Evolutionary conservation across 169 alveolate genomes (phyloP).

Genomic region (Babesia sp.): DNA sequence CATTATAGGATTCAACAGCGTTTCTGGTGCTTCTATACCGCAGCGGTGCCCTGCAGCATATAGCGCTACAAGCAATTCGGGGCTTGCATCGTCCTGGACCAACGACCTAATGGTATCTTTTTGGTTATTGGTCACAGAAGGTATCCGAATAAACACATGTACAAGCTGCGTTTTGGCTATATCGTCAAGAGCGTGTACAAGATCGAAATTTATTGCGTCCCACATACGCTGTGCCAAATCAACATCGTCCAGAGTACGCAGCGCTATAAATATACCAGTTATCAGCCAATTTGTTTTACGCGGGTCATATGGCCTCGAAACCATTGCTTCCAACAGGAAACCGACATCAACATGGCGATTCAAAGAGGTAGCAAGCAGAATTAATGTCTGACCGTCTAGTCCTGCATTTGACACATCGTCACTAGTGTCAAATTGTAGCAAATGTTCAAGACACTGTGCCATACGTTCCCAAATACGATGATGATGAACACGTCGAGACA

Average conservation of each 20-base stretch:
- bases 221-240: constrained; percentile 36
- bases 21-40: not conserved
- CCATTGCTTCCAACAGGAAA: constrained; percentile 9
- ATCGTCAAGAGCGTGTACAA: constrained; percentile 8
- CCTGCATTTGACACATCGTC: constrained; percentile 1
- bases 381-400: constrained; percentile 38
- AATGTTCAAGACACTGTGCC: not conserved
- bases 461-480: constrained; percentile 34
- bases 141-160: constrained; percentile 1
- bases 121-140: not conserved
- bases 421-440: constrained; percentile 8
- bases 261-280: constrained; percentile 16
- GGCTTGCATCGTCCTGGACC: not conserved
- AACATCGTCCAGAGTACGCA: constrained; percentile 4
- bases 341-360: constrained; percentile 27
- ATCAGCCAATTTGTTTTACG: constrained; percentile 11
- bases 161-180: constrained; percentile 13
- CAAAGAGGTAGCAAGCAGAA: constrained; percentile 50
- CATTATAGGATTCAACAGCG: not conserved
- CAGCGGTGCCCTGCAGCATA: constrained; percentile 20
- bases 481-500: constrained; percentile 21
- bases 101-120: not conserved
- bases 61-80: constrained; percentile 21
- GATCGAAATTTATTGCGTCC: constrained; percentile 15
- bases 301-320: not conserved